phyloP scores from a whole-genome alignment of 2,329 filamentous ascomycete species.

The Fusarium armeniacum region DNA sequence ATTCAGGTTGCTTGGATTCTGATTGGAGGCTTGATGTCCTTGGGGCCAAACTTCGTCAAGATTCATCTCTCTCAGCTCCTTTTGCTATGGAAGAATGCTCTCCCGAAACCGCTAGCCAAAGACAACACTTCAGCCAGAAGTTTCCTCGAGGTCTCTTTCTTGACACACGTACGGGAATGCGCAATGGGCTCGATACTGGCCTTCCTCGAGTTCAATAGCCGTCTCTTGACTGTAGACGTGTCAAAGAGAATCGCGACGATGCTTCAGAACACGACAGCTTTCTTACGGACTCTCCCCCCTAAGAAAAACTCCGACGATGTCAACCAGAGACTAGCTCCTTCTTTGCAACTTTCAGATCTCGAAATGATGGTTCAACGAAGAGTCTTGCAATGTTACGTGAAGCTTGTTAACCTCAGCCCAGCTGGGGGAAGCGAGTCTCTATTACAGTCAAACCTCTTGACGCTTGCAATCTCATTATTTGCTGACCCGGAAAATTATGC shows the following conservation, averaged over 20 bases:
- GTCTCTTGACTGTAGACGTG: slow-evolving; percentile 91
- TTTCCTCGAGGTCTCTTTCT: slow-evolving; percentile 88
- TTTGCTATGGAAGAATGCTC: slow-evolving; percentile 95
- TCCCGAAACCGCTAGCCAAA: slow-evolving; percentile 93
- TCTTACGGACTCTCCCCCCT: slow-evolving; percentile 84
- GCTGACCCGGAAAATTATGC: slow-evolving; percentile 92
- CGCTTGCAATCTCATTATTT: slow-evolving; percentile 90
- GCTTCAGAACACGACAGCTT: slow-evolving; percentile 93
- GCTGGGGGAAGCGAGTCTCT: slow-evolving; percentile 87
- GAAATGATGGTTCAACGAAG: slow-evolving; percentile 93
- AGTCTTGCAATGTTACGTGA: slow-evolving; percentile 94
- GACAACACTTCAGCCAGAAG: slow-evolving; percentile 89
- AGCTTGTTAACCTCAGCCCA: slow-evolving; percentile 89
- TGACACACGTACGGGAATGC: slow-evolving; percentile 95
- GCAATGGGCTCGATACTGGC: slow-evolving; percentile 91
- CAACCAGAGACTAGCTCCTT: slow-evolving; percentile 83
- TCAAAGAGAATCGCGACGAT: slow-evolving; percentile 93
- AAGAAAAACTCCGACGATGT: slow-evolving; percentile 91
- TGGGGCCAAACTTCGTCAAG: slow-evolving; percentile 98
- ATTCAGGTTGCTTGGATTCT: slow-evolving; percentile 98
- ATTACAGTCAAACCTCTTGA: slow-evolving; percentile 90
- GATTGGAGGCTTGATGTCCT: slow-evolving; percentile 94
- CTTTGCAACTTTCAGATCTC: slow-evolving; percentile 89
- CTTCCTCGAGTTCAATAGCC: slow-evolving; percentile 93
- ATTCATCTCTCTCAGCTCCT: slow-evolving; percentile 96